Percentiles rank a stretch among this genome's conserved stretches.
phyloP scores from a whole-genome alignment of 148 eudicot genomes.

The Fagopyrum tataricum region DNA sequence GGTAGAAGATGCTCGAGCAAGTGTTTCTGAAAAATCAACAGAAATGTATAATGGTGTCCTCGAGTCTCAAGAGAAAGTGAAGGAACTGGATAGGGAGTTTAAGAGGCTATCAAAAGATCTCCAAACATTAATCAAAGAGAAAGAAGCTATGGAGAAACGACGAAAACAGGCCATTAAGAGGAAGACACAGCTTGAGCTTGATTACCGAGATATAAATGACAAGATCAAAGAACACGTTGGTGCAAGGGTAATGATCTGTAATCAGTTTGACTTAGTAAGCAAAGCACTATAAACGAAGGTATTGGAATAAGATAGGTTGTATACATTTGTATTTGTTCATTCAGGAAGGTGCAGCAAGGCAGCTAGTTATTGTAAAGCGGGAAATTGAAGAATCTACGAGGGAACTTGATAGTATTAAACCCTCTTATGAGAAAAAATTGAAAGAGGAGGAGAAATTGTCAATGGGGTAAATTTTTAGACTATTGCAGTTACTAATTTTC shows the following conservation, averaged over 20 bases:
- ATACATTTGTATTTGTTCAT: slow-evolving; percentile 9
- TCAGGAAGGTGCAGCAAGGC: slow-evolving; percentile 73
- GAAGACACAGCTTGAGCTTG: slow-evolving; percentile 83
- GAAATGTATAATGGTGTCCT: slow-evolving; percentile 58
- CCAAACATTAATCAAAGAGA: slow-evolving; percentile 74
- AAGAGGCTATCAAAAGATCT: slow-evolving; percentile 82
- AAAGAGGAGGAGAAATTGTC: slow-evolving; percentile 70
- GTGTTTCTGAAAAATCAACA: slow-evolving; percentile 63
- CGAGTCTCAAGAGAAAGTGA: slow-evolving; percentile 73
- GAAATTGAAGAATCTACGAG: slow-evolving; percentile 59
- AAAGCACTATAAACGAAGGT: neutral
- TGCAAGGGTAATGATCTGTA: slow-evolving; percentile 46
- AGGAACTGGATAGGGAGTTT: slow-evolving; percentile 66
- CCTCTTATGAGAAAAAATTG: slow-evolving; percentile 51
- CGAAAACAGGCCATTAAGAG: slow-evolving; percentile 62
- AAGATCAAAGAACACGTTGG: slow-evolving; percentile 49
- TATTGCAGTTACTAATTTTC: neutral
- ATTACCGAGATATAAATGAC: slow-evolving; percentile 69
- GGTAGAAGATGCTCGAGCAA: slow-evolving; percentile 74
- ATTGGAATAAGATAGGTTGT: slow-evolving; percentile 28
- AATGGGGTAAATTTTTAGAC: slow-evolving; percentile 43
- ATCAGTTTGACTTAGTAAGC: neutral
- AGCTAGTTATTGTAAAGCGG: slow-evolving; percentile 55
- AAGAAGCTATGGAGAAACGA: slow-evolving; percentile 62
- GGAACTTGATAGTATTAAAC: slow-evolving; percentile 58